Evolutionary conservation across 192 early-diverging fungal species (phyloP), one percentile per base, ranked within the genome.

Genomic region (Backusella liffmaniae): DNA sequence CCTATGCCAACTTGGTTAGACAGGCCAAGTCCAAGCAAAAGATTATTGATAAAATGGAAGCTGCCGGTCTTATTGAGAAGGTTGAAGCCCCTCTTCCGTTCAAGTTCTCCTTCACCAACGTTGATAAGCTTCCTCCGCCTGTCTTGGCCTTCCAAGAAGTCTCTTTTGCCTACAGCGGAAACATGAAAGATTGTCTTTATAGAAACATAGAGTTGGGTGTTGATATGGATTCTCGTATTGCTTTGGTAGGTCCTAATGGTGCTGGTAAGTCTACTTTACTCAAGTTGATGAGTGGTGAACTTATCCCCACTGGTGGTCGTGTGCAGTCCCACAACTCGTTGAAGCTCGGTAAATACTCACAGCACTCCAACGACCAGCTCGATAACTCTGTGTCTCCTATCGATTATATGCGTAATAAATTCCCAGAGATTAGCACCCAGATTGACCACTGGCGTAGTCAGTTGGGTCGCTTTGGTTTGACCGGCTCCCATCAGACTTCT

Each of bases 31-130:
- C 95, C 51, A 94, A 96, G 83, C 98, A 98, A 82, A 99, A 99
- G 92, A 99, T 98, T 83, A 92, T 99, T 66, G 98, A 99, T 88
- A 99, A 99, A 88, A 99, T 99, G 98, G 95, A 97, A 84, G 98
- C 96, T 74, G 98, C 92, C 75, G 98, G 98, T 78, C 86, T 99
- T 69, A 91, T 99, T 67, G 98, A 99, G 79, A 96, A 97, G 88
- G 95, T 98, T 42, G 92, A 95, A 74, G 84, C 83, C 56, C 87
- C 86, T 66, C 86, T 83, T 68, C 76, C 89, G 71, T 95, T 96
- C 89, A 90, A 91, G 76, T 98, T 99, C 85, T 84, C 86, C 73
- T 99, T 99, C 88, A 90, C 92, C 51, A 88, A 92, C 76, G 89
- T 92, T 56, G 92, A 89, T 41, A 94, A 92, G 78, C 89, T 99